Conservation (phyloP, 1,284 basidiomycete species). For the Naganishia cerealis region DNA sequence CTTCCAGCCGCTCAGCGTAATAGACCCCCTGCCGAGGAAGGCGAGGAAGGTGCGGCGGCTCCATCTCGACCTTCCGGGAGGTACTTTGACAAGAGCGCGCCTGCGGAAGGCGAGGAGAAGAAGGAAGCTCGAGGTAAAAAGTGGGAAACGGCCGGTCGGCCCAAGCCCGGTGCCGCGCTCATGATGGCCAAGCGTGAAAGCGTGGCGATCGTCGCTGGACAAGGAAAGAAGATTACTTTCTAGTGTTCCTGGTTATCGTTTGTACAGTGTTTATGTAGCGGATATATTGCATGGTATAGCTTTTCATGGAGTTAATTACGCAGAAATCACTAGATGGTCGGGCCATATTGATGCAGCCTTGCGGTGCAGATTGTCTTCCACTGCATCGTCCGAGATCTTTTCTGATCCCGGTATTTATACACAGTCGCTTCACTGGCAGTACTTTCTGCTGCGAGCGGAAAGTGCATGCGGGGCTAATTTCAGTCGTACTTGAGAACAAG, state of each 20-base stretch:
- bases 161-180: slow-evolving; percentile 84
- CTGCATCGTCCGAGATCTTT: not conserved
- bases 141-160: slow-evolving; percentile 57
- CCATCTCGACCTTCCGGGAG: slow-evolving; percentile 26
- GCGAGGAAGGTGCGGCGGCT: slow-evolving; percentile 22
- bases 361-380: too few species aligned
- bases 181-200: slow-evolving; percentile 83
- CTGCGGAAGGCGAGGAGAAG: slow-evolving; percentile 34
- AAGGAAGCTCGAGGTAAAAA: slow-evolving; percentile 50
- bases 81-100: slow-evolving; percentile 23
- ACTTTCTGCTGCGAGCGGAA: not conserved
- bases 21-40: slow-evolving; percentile 21
- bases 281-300: not conserved
- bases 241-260: slow-evolving; percentile 5
- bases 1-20: slow-evolving; percentile 31
- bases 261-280: not conserved
- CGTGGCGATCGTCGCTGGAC: slow-evolving; percentile 73
- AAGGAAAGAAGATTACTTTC: slow-evolving; percentile 83
- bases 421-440: not conserved
- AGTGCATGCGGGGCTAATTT: not conserved
- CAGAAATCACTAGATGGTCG: not conserved
- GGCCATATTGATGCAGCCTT: too few species aligned
- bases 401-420: not conserved
- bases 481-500: not conserved
- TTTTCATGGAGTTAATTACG: not conserved